Conservation (phyloP, 73 alveolate genomes). For the Paramecium sexaurelia region DNA sequence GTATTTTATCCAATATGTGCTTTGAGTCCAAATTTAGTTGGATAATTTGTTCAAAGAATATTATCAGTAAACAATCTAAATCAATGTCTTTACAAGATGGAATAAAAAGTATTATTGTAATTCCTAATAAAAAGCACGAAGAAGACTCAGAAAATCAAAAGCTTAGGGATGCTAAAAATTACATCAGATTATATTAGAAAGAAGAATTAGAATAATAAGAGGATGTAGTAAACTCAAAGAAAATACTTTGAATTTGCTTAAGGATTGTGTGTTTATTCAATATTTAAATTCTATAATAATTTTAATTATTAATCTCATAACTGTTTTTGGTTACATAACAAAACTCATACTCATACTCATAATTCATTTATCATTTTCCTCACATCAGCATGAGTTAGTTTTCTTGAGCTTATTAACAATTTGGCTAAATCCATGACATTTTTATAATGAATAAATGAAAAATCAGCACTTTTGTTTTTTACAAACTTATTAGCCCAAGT, state of each 20-base stretch:
- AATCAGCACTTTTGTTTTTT: constrained; percentile 6
- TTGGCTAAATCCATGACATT: constrained; percentile 47
- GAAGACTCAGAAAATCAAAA: background rate
- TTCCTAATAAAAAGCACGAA: background rate
- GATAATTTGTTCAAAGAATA: background rate
- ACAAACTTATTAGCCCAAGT: constrained; percentile 52
- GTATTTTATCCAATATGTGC: background rate
- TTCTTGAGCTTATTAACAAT: constrained; percentile 6
- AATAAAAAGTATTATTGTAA: background rate
- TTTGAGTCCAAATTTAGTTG: background rate
- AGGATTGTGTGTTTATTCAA: background rate
- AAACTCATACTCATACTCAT: background rate
- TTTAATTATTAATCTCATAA: background rate
- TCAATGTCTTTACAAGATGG: background rate
- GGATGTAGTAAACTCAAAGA: background rate
- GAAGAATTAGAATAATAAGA: background rate
- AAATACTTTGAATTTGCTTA: background rate
- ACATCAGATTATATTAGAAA: background rate
- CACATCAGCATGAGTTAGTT: constrained; percentile 29
- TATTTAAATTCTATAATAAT: background rate
- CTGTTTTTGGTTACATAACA: background rate
- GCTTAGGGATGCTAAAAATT: background rate
- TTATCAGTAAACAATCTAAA: background rate
- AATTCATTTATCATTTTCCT: constrained; percentile 39
- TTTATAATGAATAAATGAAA: background rate